These are phyloP conservation scores for Telopea speciosissima DNA, from an alignment of 177 flowering plant species.

Conservation along the genomic window DNA sequence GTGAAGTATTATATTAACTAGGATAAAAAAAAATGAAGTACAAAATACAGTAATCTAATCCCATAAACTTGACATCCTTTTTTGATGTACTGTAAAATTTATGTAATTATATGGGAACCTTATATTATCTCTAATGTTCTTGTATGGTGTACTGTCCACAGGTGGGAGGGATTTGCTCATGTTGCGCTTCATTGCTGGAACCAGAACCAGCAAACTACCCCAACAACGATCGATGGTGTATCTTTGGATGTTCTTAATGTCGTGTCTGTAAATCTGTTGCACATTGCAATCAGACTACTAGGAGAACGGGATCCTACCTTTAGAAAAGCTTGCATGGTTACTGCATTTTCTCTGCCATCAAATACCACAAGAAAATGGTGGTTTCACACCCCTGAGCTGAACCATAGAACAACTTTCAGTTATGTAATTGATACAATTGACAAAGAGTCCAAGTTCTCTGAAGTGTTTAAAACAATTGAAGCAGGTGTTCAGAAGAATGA, in stretches of 20 bases:
- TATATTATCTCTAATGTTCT: neutral
- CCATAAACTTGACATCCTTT: neutral
- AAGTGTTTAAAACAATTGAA: slow-evolving; percentile 29
- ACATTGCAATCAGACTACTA: slow-evolving; percentile 45
- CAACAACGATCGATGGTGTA: slow-evolving; percentile 5
- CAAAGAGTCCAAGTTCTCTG: slow-evolving; percentile 28
- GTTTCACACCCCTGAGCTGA: slow-evolving; percentile 17
- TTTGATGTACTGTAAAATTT: neutral
- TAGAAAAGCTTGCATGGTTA: slow-evolving; percentile 67
- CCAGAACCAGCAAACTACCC: slow-evolving; percentile 18
- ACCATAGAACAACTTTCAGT: slow-evolving; percentile 35
- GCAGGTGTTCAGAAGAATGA: slow-evolving; percentile 30
- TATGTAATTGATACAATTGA: slow-evolving; percentile 31
- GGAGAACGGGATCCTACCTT: slow-evolving; percentile 39
- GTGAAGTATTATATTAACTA: too few species aligned
- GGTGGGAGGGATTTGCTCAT: slow-evolving; percentile 81
- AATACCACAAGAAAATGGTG: slow-evolving; percentile 11
- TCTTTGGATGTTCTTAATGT: slow-evolving; percentile 14
- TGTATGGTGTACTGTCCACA: slow-evolving; percentile 14
- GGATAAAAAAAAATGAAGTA: too few species aligned
- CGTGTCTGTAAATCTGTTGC: slow-evolving; percentile 38
- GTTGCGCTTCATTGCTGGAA: slow-evolving; percentile 56
- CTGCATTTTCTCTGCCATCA: slow-evolving; percentile 27
- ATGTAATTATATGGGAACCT: neutral
- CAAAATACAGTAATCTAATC: neutral